Percentiles rank a stretch among this genome's conserved stretches.
These are phyloP conservation scores for Backusella westeae DNA, from an alignment of 192 early-diverging fungal species.

Conservation along the genomic window DNA sequence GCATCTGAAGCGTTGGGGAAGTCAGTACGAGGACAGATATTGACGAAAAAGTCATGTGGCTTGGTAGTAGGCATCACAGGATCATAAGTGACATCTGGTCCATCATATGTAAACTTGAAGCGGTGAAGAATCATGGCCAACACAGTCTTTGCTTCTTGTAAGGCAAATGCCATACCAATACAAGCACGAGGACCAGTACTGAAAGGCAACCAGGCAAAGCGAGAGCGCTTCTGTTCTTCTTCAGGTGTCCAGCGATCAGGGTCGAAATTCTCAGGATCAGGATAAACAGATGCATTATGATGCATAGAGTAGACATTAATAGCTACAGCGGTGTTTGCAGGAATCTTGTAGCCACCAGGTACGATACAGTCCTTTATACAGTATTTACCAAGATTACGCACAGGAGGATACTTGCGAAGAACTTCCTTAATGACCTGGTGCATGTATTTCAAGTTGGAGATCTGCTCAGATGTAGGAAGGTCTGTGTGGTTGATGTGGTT, in stretches of 20 bases:
- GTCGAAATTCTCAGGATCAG: constrained; percentile 28
- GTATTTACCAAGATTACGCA: constrained; percentile 17
- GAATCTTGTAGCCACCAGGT: constrained; percentile 27
- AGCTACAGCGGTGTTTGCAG: neutral
- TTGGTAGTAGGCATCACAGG: constrained; percentile 30
- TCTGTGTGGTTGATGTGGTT: constrained; percentile 12
- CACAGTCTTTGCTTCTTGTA: constrained; percentile 54
- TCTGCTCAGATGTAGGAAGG: constrained; percentile 22
- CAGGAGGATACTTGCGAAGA: constrained; percentile 28
- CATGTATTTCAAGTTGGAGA: constrained; percentile 17
- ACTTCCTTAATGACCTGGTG: constrained; percentile 26
- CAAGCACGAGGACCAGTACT: constrained; percentile 33
- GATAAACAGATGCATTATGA: constrained; percentile 17
- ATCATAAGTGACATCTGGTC: constrained; percentile 27
- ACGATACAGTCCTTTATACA: constrained; percentile 29
- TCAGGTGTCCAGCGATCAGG: constrained; percentile 35
- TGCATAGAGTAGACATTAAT: constrained; percentile 24
- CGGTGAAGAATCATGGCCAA: constrained; percentile 45
- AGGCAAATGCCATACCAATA: constrained; percentile 47
- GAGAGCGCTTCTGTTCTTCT: constrained; percentile 25
- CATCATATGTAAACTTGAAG: constrained; percentile 38
- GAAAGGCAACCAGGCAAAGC: constrained; percentile 36
- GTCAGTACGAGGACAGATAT: constrained; percentile 21
- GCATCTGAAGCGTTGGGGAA: constrained; percentile 11
- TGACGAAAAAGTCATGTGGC: constrained; percentile 37